A percentile compares a stretch with the other conserved stretches of the same genome.
These are phyloP conservation scores for Groenewaldozyma sp. DNA, from an alignment of 1,139 yeast genomes.

Conservation along the genomic window DNA sequence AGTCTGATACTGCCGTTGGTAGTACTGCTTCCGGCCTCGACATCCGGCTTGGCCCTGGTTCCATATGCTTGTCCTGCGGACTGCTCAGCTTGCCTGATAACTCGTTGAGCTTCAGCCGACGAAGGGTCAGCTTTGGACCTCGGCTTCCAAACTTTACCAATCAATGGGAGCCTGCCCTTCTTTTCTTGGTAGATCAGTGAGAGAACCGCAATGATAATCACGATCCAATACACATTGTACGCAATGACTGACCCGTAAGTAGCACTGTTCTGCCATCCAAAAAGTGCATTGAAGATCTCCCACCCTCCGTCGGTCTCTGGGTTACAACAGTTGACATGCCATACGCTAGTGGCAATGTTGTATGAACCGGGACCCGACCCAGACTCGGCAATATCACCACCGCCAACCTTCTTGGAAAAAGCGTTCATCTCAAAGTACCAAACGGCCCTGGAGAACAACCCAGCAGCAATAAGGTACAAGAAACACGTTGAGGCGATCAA, in stretches of 20 bases:
- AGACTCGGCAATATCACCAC: conserved; percentile 73
- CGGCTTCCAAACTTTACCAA: conserved; percentile 14
- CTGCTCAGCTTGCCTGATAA: conserved; percentile 25
- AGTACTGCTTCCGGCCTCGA: too few relatives aligned
- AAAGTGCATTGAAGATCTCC: conserved; percentile 84
- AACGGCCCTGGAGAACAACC: conserved; percentile 79
- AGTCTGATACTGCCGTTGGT: too few relatives aligned
- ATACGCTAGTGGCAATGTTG: conserved; percentile 65
- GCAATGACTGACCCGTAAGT: conserved; percentile 85
- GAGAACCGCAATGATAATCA: conserved; percentile 46
- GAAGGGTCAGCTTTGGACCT: conserved; percentile 19
- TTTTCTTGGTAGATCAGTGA: conserved; percentile 51
- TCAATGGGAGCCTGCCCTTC: conserved; percentile 27
- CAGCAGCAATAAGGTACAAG: conserved; percentile 81
- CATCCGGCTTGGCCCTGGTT: too few relatives aligned
- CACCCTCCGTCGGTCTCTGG: conserved; percentile 87
- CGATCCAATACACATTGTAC: conserved; percentile 69
- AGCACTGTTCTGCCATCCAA: conserved; percentile 96
- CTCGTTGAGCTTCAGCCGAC: conserved; percentile 23
- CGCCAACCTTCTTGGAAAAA: conserved; percentile 60
- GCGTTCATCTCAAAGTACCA: conserved; percentile 80
- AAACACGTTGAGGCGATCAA: conserved; percentile 77
- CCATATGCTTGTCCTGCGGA: conserved; percentile 13
- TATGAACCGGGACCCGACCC: conserved; percentile 96
- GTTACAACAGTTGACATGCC: conserved; percentile 98